Conservation (phyloP, 352 stramenopile genomes). For the Aphanomyces cochlioides region DNA sequence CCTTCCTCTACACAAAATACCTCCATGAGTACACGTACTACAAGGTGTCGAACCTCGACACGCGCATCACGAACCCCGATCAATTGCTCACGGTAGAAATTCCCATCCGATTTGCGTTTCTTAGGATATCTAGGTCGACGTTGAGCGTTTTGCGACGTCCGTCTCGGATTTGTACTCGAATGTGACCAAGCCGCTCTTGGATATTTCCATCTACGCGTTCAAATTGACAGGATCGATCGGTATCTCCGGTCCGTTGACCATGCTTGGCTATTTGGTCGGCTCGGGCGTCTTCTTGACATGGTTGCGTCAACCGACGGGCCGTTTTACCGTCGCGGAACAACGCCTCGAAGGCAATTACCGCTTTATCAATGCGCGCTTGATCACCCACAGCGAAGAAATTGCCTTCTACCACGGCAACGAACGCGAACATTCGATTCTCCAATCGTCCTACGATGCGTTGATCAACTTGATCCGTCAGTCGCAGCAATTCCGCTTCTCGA, state of each 20-base stretch:
- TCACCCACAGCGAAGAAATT: slow-evolving; percentile 88
- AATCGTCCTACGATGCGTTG: slow-evolving; percentile 62
- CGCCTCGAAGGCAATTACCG: slow-evolving; percentile 82
- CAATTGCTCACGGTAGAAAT: slow-evolving; percentile 60
- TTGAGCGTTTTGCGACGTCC: slow-evolving; percentile 78
- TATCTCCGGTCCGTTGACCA: slow-evolving; percentile 62
- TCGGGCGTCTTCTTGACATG: slow-evolving; percentile 72
- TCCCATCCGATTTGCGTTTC: not conserved
- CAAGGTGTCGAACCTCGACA: slow-evolving; percentile 88
- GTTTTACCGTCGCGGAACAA: slow-evolving; percentile 78
- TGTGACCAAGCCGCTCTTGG: slow-evolving; percentile 79
- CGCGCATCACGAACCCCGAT: slow-evolving; percentile 83
- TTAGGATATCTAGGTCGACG: slow-evolving; percentile 44
- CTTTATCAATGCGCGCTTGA: slow-evolving; percentile 84
- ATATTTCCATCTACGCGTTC: slow-evolving; percentile 74
- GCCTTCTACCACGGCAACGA: slow-evolving; percentile 89
- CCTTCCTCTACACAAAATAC: slow-evolving; percentile 80
- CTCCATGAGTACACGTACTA: slow-evolving; percentile 88
- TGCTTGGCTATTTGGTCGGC: slow-evolving; percentile 60
- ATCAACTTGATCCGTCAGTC: slow-evolving; percentile 63
- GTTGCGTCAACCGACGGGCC: slow-evolving; percentile 63
- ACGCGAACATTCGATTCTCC: slow-evolving; percentile 71
- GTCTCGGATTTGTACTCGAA: slow-evolving; percentile 85
- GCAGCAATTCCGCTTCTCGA: slow-evolving; percentile 81
- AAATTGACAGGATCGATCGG: slow-evolving; percentile 71